Conservation (phyloP, 495 filamentous ascomycete species). For the Talaromyces liani region DNA sequence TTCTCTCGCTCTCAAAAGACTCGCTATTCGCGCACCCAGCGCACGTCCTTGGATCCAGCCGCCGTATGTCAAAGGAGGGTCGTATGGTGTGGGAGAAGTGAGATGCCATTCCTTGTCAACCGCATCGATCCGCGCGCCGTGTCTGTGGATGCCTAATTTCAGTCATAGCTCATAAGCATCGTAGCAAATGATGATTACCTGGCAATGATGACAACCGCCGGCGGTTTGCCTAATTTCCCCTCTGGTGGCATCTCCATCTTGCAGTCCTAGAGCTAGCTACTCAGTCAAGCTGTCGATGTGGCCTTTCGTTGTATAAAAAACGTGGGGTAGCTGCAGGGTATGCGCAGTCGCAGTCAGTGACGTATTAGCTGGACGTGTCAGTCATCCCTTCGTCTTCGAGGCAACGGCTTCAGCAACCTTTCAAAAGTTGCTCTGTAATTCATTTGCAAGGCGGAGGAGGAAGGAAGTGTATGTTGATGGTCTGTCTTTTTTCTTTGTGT, state of each 20-base stretch:
- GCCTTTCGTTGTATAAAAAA: not conserved
- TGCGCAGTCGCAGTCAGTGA: not conserved
- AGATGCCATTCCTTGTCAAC: conserved; percentile 94
- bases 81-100: conserved; percentile 89
- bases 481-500: not conserved
- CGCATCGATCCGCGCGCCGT: conserved; percentile 87
- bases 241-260: not conserved
- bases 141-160: conserved; percentile 41
- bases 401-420: not conserved
- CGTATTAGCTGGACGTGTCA: not conserved
- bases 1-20: conserved; percentile 50
- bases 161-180: not conserved
- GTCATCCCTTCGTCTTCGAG: not conserved
- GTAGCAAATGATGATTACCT: conserved; percentile 42
- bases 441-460: not conserved
- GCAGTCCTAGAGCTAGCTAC: not conserved
- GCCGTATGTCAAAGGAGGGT: conserved; percentile 89
- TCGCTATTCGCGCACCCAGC: conserved; percentile 71
- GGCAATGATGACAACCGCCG: conserved; percentile 70
- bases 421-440: not conserved
- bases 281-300: not conserved
- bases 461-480: not conserved
- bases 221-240: conserved; percentile 45
- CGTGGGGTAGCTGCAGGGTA: not conserved
- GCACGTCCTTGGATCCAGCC: conserved; percentile 83